phyloP scores from a whole-genome alignment of 2,329 filamentous ascomycete species.

The Sporothrix humicola region DNA sequence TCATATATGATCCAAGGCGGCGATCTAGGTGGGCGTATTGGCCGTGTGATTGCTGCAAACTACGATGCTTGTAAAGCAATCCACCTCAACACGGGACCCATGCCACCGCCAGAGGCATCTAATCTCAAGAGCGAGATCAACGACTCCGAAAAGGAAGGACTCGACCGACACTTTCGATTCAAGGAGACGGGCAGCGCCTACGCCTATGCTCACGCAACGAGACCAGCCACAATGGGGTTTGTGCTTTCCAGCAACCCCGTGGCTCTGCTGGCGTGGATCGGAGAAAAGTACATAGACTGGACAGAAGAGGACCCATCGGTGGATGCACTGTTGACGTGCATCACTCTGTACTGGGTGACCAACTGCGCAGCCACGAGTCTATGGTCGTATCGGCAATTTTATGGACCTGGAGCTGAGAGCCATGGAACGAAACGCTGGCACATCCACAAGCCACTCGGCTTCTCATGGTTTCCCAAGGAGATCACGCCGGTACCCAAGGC shows the following conservation, averaged over 20 bases:
- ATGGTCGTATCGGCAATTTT: constrained; percentile 19
- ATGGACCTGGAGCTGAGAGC: background rate
- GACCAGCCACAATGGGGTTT: background rate
- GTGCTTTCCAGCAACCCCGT: background rate
- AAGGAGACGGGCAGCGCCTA: background rate
- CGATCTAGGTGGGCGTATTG: constrained; percentile 2
- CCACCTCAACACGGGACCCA: constrained; percentile 1
- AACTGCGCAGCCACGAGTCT: constrained; percentile 9
- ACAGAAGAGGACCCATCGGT: background rate
- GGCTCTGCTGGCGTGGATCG: background rate
- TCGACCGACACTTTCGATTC: background rate
- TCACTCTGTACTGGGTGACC: constrained; percentile 21
- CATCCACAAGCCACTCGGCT: constrained; percentile 5
- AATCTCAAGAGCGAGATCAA: background rate
- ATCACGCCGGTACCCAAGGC: constrained; percentile 13
- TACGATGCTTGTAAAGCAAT: background rate
- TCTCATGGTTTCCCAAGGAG: background rate
- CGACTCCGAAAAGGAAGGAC: background rate
- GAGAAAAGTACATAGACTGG: constrained; percentile 16
- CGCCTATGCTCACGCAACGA: background rate
- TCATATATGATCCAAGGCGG: constrained; percentile 14
- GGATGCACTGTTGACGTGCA: background rate
- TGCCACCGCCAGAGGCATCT: background rate
- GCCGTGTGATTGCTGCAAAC: background rate
- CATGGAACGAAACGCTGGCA: constrained; percentile 3